phyloP scores from a whole-genome alignment of 108 stramenopile species.

The Cyclotella baltica region DNA sequence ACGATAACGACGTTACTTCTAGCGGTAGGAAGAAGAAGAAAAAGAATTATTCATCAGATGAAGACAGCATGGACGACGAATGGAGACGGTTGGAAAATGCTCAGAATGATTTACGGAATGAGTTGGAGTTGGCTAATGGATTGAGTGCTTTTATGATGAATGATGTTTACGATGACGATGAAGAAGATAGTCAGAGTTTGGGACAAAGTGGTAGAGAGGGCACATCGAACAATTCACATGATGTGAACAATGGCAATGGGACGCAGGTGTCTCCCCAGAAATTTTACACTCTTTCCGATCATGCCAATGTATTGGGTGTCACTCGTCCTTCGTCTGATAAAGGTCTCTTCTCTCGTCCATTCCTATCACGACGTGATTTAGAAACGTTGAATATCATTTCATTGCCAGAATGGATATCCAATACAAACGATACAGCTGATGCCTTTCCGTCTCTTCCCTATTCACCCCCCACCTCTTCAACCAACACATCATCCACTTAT shows the following conservation, averaged over 20 bases:
- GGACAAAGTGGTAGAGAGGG: not conserved
- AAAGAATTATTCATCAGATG: conserved; percentile 11
- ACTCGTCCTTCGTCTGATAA: conserved; percentile 20
- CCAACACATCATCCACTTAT: conserved; percentile 18
- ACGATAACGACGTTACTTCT: not conserved
- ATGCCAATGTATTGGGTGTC: conserved; percentile 37
- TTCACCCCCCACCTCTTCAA: not conserved
- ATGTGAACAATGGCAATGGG: not conserved
- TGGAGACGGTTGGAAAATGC: conserved; percentile 40
- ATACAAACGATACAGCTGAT: not conserved
- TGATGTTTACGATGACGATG: conserved; percentile 60
- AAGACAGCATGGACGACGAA: conserved; percentile 48
- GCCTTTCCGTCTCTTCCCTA: not conserved
- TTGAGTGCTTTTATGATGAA: conserved; percentile 30
- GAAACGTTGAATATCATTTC: conserved; percentile 45
- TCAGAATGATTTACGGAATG: conserved; percentile 43
- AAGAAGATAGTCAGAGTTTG: conserved; percentile 19
- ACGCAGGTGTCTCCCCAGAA: conserved; percentile 7
- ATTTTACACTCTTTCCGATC: conserved; percentile 45
- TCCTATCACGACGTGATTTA: conserved; percentile 43
- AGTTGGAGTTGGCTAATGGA: conserved; percentile 45
- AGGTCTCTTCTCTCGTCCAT: conserved; percentile 39
- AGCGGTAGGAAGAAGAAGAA: conserved; percentile 13
- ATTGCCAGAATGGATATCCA: conserved; percentile 46
- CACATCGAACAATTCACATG: not conserved